Percentiles rank a stretch among this genome's conserved stretches.
Evolutionary conservation across 1,139 yeast genomes (phyloP).

Genomic region (Magnusiomyces suaveolens): DNA sequence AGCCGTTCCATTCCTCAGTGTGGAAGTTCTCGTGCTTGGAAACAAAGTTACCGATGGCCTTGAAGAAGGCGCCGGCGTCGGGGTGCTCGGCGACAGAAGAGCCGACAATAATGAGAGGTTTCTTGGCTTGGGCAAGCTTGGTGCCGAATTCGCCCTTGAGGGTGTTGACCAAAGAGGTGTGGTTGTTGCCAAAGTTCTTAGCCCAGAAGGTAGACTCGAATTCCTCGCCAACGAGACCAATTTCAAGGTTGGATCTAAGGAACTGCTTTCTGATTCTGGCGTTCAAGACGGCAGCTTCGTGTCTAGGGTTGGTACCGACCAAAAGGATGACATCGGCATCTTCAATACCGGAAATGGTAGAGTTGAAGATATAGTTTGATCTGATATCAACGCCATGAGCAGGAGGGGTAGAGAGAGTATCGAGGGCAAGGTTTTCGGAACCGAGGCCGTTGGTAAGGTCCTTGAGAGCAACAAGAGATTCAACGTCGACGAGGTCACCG

Average conservation of each 20-base stretch:
- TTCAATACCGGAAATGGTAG: conserved; percentile 71
- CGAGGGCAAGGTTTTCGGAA: conserved; percentile 74
- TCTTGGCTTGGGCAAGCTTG: conserved; percentile 56
- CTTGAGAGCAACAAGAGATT: conserved; percentile 70
- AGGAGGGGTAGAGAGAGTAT: conserved; percentile 49
- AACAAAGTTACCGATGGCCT: conserved; percentile 55
- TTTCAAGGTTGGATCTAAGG: conserved; percentile 55
- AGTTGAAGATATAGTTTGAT: conserved; percentile 72
- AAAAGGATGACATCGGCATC: conserved; percentile 72
- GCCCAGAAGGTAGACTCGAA: conserved; percentile 70
- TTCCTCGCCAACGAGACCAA: conserved; percentile 64
- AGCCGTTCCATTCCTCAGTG: conserved; percentile 73
- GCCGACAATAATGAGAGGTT: conserved; percentile 74
- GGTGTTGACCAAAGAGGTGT: conserved; percentile 49
- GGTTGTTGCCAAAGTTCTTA: conserved; percentile 55
- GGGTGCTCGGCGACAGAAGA: conserved; percentile 66
- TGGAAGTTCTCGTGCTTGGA: conserved; percentile 51
- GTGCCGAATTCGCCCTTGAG: conserved; percentile 61
- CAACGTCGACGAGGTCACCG: conserved; percentile 78
- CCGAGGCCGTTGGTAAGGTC: conserved; percentile 70
- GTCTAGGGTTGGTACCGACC: conserved; percentile 82
- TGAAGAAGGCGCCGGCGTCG: conserved; percentile 56
- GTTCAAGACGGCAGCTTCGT: conserved; percentile 82
- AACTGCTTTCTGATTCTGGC: conserved; percentile 78
- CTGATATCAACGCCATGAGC: conserved; percentile 68